Conservation (phyloP, 2,329 filamentous ascomycete species). For the Alternaria arborescens region DNA sequence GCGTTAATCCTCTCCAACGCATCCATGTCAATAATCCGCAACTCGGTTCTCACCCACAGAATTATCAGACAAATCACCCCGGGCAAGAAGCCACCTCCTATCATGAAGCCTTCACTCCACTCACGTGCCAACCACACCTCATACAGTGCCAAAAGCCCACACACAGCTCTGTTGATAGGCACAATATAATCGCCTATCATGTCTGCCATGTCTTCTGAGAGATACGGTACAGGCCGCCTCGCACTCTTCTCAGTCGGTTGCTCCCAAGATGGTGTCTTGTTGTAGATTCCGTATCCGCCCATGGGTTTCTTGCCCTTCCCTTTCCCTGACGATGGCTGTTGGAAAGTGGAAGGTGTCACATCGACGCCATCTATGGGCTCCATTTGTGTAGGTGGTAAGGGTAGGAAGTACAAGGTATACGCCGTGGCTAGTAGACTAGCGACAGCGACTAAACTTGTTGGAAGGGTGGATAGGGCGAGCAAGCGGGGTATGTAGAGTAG, state of each 20-base stretch:
- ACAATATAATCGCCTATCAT: constrained; percentile 69
- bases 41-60: constrained; percentile 69
- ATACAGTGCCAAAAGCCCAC: constrained; percentile 57
- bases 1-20: constrained; percentile 66
- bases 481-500: constrained; percentile 65
- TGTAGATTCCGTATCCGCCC: constrained; percentile 16
- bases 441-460: constrained; percentile 66
- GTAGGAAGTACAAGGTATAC: constrained; percentile 67
- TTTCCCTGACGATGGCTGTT: constrained; percentile 9
- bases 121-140: constrained; percentile 37
- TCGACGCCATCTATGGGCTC: constrained; percentile 17
- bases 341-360: not conserved
- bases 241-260: constrained; percentile 13
- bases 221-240: constrained; percentile 31
- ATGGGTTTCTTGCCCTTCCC: constrained; percentile 19
- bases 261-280: constrained; percentile 16
- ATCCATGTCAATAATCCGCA: constrained; percentile 73
- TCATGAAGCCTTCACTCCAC: constrained; percentile 40
- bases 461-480: constrained; percentile 48
- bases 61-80: constrained; percentile 67
- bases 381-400: constrained; percentile 60
- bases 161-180: constrained; percentile 67
- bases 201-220: constrained; percentile 40
- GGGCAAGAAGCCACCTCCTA: constrained; percentile 53
- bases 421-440: constrained; percentile 69